These are phyloP conservation scores for Evernia prunastri DNA, from an alignment of 495 filamentous ascomycete genomes.

Conservation along the genomic window DNA sequence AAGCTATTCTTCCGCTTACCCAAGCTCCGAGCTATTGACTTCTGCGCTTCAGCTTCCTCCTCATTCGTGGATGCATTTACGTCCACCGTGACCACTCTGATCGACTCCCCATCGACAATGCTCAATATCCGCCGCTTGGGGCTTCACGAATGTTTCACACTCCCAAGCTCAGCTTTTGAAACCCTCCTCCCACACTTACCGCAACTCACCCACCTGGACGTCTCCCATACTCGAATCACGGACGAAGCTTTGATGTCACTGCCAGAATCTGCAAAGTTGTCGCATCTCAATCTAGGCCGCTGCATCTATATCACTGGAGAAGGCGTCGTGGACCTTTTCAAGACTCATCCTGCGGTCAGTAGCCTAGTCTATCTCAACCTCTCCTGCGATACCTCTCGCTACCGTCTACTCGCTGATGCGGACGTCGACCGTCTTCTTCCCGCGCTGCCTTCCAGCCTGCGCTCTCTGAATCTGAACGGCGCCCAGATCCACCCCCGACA, in stretches of 20 bases:
- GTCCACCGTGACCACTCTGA: slow-evolving; percentile 39
- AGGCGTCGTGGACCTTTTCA: slow-evolving; percentile 64
- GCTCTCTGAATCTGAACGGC: slow-evolving; percentile 72
- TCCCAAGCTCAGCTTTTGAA: slow-evolving; percentile 63
- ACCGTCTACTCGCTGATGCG: slow-evolving; percentile 60
- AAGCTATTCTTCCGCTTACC: slow-evolving; percentile 65
- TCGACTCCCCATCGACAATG: slow-evolving; percentile 42
- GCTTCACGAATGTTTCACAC: slow-evolving; percentile 74
- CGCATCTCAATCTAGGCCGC: slow-evolving; percentile 73
- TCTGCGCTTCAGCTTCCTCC: slow-evolving; percentile 70
- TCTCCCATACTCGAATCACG: slow-evolving; percentile 72
- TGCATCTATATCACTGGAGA: slow-evolving; percentile 65
- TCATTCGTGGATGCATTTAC: slow-evolving; percentile 59
- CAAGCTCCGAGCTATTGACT: slow-evolving; percentile 65
- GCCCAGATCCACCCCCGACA: slow-evolving; percentile 61
- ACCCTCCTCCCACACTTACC: slow-evolving; percentile 61
- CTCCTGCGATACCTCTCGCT: slow-evolving; percentile 63
- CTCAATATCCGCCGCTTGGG: slow-evolving; percentile 61
- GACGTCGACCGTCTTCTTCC: slow-evolving; percentile 63
- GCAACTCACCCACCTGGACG: slow-evolving; percentile 71
- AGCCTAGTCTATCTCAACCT: slow-evolving; percentile 70
- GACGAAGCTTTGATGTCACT: slow-evolving; percentile 66
- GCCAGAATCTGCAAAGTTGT: slow-evolving; percentile 63
- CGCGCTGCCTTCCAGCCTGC: slow-evolving; percentile 59
- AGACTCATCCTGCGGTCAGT: slow-evolving; percentile 62